Conservation (phyloP, 768 basidiomycete species). For the Pleurotus cornucopiae region DNA sequence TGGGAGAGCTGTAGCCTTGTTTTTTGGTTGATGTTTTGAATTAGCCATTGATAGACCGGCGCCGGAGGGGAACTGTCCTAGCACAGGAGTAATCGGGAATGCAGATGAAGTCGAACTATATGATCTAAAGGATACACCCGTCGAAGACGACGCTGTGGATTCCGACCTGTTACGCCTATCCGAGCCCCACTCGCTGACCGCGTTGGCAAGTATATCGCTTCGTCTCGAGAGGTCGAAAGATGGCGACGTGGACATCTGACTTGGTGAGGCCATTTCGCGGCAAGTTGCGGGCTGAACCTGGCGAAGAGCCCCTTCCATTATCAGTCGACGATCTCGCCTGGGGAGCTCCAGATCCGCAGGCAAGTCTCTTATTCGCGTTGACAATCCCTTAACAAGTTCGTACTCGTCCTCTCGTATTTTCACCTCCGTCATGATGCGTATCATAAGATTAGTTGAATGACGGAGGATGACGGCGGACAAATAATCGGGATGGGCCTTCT, state of each 20-base stretch:
- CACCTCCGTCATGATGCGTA: slow-evolving; percentile 80
- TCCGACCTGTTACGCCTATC: slow-evolving; percentile 36
- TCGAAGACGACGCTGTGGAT: slow-evolving; percentile 26
- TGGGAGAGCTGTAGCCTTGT: slow-evolving; percentile 1
- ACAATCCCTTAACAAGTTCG: slow-evolving; percentile 61
- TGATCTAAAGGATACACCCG: slow-evolving; percentile 20
- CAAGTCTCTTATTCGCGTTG: slow-evolving; percentile 56
- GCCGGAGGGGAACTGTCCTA: slow-evolving; percentile 11
- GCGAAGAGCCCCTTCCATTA: slow-evolving; percentile 61
- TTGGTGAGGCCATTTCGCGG: background rate
- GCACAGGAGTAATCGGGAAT: slow-evolving; percentile 15
- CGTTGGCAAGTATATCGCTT: slow-evolving; percentile 31
- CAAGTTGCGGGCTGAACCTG: slow-evolving; percentile 32
- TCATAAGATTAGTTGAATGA: slow-evolving; percentile 63
- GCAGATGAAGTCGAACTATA: slow-evolving; percentile 15
- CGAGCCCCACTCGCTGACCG: slow-evolving; percentile 38
- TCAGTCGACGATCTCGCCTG: slow-evolving; percentile 66
- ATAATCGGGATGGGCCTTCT: slow-evolving; percentile 67
- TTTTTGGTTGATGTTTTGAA: no score
- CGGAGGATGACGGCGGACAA: slow-evolving; percentile 61
- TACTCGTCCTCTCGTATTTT: slow-evolving; percentile 86
- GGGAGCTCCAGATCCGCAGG: slow-evolving; percentile 53
- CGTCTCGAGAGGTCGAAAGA: slow-evolving; percentile 14
- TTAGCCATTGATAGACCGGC: slow-evolving; percentile 8
- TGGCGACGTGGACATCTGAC: background rate